phyloP scores from a whole-genome alignment of 495 filamentous ascomycete species.

The Parachaetomium inaequale region DNA sequence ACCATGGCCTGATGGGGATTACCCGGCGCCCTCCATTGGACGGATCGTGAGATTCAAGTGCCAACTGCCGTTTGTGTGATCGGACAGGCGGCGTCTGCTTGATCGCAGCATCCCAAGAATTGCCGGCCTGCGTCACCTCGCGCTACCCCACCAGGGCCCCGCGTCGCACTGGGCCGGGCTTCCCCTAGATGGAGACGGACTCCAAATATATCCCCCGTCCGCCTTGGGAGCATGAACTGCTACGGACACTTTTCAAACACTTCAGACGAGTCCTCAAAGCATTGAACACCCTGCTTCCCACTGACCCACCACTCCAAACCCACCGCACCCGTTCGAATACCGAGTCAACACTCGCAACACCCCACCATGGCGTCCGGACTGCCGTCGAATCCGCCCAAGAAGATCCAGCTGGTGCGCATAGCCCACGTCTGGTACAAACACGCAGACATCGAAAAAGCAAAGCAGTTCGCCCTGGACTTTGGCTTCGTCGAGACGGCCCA shows the following conservation, averaged over 20 bases:
- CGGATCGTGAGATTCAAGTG: background rate
- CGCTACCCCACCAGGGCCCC: conserved; percentile 22
- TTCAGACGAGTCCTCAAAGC: background rate
- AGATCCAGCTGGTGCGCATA: conserved; percentile 53
- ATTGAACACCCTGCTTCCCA: background rate
- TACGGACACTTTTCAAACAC: background rate
- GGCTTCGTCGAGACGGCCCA: conserved; percentile 49
- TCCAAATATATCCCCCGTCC: conserved; percentile 21
- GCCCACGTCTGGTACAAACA: conserved; percentile 58
- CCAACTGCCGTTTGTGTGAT: conserved; percentile 16
- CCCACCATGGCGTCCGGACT: conserved; percentile 28
- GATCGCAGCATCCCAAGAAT: conserved; percentile 3
- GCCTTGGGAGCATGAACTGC: background rate
- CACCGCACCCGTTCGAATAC: background rate
- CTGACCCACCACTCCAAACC: background rate
- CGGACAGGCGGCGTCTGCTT: background rate
- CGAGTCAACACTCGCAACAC: background rate
- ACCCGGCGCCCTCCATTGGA: conserved; percentile 17
- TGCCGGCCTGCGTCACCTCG: conserved; percentile 14
- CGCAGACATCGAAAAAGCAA: conserved; percentile 44
- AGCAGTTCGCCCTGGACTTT: conserved; percentile 54
- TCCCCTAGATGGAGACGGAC: background rate
- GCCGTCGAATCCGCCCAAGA: conserved; percentile 30
- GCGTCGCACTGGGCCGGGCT: background rate
- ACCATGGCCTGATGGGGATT: conserved; percentile 11